Percentiles rank a stretch among this genome's conserved stretches.
These are phyloP conservation scores for Hirschioporus abietinus DNA, from an alignment of 768 basidiomycete genomes.

Conservation along the genomic window DNA sequence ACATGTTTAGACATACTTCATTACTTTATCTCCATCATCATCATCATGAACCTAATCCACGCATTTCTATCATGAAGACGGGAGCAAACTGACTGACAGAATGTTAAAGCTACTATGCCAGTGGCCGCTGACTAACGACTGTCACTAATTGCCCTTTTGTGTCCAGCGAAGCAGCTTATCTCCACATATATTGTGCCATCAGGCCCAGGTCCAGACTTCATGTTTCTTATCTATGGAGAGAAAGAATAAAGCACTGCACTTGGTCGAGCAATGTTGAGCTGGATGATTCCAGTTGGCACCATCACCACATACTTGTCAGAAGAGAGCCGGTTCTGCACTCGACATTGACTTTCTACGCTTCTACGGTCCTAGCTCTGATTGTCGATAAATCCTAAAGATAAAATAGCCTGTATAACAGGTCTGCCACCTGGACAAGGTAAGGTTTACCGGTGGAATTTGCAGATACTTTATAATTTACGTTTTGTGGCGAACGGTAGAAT, in stretches of 20 bases:
- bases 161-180: background rate
- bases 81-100: too few species aligned
- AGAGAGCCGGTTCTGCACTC: background rate
- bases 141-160: background rate
- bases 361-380: background rate
- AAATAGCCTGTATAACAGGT: background rate
- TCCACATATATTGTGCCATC: background rate
- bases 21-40: conserved; percentile 7
- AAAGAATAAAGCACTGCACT: background rate
- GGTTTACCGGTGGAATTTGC: background rate
- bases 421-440: background rate
- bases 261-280: background rate
- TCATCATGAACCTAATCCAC: background rate
- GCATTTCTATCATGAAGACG: too few species aligned
- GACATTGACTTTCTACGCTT: background rate
- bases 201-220: background rate
- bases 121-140: background rate
- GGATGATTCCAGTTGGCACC: background rate
- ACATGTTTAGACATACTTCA: conserved; percentile 11
- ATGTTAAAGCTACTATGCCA: too few species aligned
- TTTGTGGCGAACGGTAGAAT: too few species aligned
- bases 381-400: background rate
- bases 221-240: background rate
- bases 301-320: background rate
- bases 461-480: background rate